These are phyloP conservation scores for Blastobotrys proliferans DNA, from an alignment of 1,139 yeast species.

Conservation along the genomic window DNA sequence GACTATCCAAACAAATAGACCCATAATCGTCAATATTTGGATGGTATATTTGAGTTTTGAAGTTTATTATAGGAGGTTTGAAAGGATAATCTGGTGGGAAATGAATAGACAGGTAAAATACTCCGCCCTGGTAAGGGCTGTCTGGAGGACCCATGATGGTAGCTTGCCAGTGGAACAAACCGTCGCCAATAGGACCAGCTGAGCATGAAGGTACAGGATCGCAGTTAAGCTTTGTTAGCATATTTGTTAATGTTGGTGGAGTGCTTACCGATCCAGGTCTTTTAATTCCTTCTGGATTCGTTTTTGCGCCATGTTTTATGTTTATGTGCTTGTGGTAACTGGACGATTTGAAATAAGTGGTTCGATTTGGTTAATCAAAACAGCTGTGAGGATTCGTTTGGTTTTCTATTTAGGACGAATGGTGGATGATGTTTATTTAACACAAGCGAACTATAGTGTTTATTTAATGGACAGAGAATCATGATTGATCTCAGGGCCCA, in stretches of 20 bases:
- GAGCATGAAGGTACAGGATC: slow-evolving; percentile 99
- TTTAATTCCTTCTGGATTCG: slow-evolving; percentile 94
- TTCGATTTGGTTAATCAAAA: too few relatives aligned
- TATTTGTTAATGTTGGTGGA: too few relatives aligned
- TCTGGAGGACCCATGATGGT: slow-evolving; percentile 95
- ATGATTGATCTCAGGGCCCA: too few relatives aligned
- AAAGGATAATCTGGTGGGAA: slow-evolving; percentile 95
- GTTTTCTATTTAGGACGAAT: too few relatives aligned
- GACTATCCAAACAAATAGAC: slow-evolving; percentile 77
- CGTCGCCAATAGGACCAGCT: slow-evolving; percentile 98
- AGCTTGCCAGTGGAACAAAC: slow-evolving; percentile 94
- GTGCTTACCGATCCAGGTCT: slow-evolving; percentile 85
- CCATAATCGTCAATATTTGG: slow-evolving; percentile 89
- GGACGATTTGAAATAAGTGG: too few relatives aligned
- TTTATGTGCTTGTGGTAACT: too few relatives aligned
- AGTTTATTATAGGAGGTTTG: slow-evolving; percentile 90
- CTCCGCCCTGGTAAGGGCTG: slow-evolving; percentile 91
- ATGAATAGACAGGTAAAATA: slow-evolving; percentile 82
- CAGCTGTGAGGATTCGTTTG: too few relatives aligned
- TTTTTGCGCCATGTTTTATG: slow-evolving; percentile 66
- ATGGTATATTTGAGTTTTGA: slow-evolving; percentile 86
- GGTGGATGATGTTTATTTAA: too few relatives aligned
- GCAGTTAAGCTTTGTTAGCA: too few relatives aligned
- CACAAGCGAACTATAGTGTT: too few relatives aligned
- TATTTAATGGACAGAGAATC: too few relatives aligned